Evolutionary conservation across 2,329 filamentous ascomycete genomes (phyloP).

Genomic region (Epichloe hybrida): DNA sequence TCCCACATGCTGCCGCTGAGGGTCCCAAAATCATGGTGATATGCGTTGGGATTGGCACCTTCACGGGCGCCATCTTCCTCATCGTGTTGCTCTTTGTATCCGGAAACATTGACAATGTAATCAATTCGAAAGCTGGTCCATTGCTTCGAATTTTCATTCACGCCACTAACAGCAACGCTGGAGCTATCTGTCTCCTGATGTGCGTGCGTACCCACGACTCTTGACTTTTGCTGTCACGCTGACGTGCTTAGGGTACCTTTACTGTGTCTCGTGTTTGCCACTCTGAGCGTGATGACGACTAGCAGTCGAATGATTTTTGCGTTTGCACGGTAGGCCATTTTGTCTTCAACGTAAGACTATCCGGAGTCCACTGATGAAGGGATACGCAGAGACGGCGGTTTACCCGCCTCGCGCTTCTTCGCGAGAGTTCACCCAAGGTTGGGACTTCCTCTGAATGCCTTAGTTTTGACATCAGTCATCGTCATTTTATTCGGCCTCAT

Average conservation of each 20-base stretch:
- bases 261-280: slow-evolving; percentile 49
- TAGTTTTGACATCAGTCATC: slow-evolving; percentile 44
- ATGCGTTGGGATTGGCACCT: slow-evolving; percentile 48
- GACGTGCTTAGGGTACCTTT: slow-evolving; percentile 31
- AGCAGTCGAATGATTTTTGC: slow-evolving; percentile 54
- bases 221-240: neutral
- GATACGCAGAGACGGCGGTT: slow-evolving; percentile 39
- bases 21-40: slow-evolving; percentile 29
- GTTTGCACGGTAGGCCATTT: slow-evolving; percentile 35
- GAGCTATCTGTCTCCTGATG: slow-evolving; percentile 51
- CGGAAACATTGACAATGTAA: slow-evolving; percentile 41
- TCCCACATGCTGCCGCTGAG: slow-evolving; percentile 18
- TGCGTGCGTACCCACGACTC: slow-evolving; percentile 14
- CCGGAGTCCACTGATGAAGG: no score
- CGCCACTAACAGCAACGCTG: slow-evolving; percentile 46
- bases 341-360: neutral
- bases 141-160: slow-evolving; percentile 49
- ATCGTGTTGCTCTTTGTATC: slow-evolving; percentile 51
- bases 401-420: slow-evolving; percentile 48
- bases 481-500: slow-evolving; percentile 57
- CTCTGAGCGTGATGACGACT: slow-evolving; percentile 51
- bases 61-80: slow-evolving; percentile 50
- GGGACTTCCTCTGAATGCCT: slow-evolving; percentile 51
- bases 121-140: slow-evolving; percentile 40
- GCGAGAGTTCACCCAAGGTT: slow-evolving; percentile 46